Percentiles rank a stretch among this genome's conserved stretches.
Conservation (phyloP, 371 early-diverging fungal species). For the Coemansia sp. region DNA sequence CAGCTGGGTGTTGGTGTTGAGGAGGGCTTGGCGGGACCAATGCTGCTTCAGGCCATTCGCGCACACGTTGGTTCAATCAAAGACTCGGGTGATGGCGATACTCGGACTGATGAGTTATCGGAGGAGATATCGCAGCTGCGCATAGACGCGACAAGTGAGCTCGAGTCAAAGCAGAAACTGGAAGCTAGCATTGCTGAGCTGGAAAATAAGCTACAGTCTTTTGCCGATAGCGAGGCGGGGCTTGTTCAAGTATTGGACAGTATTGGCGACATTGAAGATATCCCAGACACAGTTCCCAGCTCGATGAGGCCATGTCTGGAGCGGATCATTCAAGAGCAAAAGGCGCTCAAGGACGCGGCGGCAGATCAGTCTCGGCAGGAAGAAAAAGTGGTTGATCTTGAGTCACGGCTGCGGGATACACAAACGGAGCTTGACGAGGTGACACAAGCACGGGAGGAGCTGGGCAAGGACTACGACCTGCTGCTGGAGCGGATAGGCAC, state of each 20-base stretch:
- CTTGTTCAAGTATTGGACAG: slow-evolving; percentile 9
- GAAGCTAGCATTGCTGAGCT: slow-evolving; percentile 12
- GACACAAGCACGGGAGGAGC: slow-evolving; percentile 40
- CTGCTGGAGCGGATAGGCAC: slow-evolving; percentile 51
- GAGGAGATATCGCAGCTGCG: slow-evolving; percentile 29
- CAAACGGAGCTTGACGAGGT: slow-evolving; percentile 24
- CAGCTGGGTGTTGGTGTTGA: slow-evolving; percentile 13
- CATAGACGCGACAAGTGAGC: slow-evolving; percentile 12
- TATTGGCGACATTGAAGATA: neutral
- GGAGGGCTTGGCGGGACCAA: neutral
- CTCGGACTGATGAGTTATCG: slow-evolving; percentile 6
- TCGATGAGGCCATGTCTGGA: slow-evolving; percentile 26
- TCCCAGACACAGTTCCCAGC: slow-evolving; percentile 16
- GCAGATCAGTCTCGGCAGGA: neutral
- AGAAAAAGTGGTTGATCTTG: slow-evolving; percentile 2
- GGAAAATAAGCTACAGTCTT: slow-evolving; percentile 2
- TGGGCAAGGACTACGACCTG: slow-evolving; percentile 49
- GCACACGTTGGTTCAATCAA: slow-evolving; percentile 6
- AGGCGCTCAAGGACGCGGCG: neutral
- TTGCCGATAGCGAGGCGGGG: slow-evolving; percentile 10
- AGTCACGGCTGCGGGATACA: slow-evolving; percentile 16
- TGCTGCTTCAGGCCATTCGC: slow-evolving; percentile 16
- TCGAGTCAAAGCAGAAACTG: neutral
- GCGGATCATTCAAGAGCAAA: neutral
- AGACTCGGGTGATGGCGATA: neutral